Evolutionary conservation across 805 yeast genomes (phyloP).

Genomic region (Lipomyces orientalis): DNA sequence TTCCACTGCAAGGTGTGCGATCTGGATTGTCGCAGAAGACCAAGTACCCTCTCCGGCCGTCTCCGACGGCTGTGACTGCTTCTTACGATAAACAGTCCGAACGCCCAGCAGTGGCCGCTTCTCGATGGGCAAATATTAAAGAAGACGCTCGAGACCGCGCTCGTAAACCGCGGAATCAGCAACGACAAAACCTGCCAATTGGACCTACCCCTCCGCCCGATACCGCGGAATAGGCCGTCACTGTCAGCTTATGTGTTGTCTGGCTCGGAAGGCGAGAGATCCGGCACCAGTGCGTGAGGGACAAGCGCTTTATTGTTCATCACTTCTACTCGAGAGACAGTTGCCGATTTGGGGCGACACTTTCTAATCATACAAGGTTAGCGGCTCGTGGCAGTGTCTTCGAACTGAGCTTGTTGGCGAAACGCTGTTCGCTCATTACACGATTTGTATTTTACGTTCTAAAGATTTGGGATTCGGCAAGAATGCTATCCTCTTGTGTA

Average conservation of each 20-base stretch:
- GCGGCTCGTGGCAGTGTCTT: not conserved
- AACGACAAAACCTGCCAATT: not conserved
- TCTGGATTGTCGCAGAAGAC: not conserved
- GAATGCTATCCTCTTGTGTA: no score
- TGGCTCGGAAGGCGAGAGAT: not conserved
- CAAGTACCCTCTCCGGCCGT: not conserved
- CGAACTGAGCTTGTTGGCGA: not conserved
- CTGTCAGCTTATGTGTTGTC: not conserved
- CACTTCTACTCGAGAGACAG: not conserved
- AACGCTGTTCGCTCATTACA: not conserved
- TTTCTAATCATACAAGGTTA: not conserved
- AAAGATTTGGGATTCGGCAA: no score
- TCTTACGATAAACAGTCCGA: not conserved
- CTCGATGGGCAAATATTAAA: not conserved
- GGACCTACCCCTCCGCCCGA: not conserved
- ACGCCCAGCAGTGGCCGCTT: not conserved
- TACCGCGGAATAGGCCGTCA: not conserved
- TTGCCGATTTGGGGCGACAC: not conserved
- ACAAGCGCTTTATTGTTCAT: not conserved
- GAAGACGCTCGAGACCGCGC: not conserved
- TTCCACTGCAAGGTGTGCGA: not conserved
- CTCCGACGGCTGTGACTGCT: not conserved
- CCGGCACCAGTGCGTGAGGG: not conserved
- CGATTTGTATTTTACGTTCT: no score
- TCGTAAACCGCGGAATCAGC: not conserved